Conservation (phyloP, 2,329 filamentous ascomycete genomes). For the Exophiala dermatitidis region DNA sequence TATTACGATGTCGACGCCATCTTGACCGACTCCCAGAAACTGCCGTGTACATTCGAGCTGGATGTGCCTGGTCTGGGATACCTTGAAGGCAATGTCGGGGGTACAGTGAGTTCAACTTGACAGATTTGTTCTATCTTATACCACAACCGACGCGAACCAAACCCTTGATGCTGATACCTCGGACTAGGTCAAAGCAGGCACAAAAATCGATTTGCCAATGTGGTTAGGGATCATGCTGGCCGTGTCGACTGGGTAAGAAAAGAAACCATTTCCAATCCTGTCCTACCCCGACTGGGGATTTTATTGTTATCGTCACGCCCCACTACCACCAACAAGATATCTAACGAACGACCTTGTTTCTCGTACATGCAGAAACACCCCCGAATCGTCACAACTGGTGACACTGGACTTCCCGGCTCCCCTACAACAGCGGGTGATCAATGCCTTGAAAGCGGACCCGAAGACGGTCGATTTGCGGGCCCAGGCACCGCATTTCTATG, state of each 20-base stretch:
- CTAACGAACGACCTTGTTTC: not conserved
- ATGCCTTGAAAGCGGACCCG: conserved; percentile 85
- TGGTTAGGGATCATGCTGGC: conserved; percentile 95
- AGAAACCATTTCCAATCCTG: conserved; percentile 6
- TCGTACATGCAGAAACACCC: conserved; percentile 12
- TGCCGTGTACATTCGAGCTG: conserved; percentile 90
- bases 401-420: conserved; percentile 74
- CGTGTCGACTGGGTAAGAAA: conserved; percentile 47
- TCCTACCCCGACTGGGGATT: not conserved
- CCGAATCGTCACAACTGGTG: conserved; percentile 50
- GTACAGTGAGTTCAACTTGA: conserved; percentile 39
- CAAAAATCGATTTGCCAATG: conserved; percentile 73
- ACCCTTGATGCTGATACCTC: not conserved
- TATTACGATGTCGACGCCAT: conserved; percentile 45
- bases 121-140: no score
- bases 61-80: conserved; percentile 81
- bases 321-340: no score
- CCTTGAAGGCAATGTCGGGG: conserved; percentile 71
- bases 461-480: conserved; percentile 76
- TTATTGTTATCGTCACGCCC: not conserved
- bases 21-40: conserved; percentile 63
- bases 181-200: conserved; percentile 65
- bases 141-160: conserved; percentile 20
- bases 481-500: conserved; percentile 81
- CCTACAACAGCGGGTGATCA: conserved; percentile 70